Conservation (phyloP, 2,329 filamentous ascomycete species). For the Verticillium isaacii region DNA sequence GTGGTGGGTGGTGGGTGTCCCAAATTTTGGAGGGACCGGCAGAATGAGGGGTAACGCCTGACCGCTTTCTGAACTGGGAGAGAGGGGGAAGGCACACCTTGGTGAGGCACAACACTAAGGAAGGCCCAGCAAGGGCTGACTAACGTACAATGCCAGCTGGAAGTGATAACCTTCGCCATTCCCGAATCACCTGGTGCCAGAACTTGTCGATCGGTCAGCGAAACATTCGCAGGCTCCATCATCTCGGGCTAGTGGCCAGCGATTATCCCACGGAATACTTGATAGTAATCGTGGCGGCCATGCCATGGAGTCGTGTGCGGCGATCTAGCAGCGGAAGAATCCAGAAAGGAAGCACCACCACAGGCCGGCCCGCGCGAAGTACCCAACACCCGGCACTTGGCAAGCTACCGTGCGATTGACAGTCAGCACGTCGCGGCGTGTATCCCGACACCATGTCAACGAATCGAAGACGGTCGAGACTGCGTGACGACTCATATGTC, state of each 20-base stretch:
- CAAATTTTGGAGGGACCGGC: constrained; percentile 3
- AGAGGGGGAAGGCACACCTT: too few species aligned
- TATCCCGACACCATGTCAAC: not conserved
- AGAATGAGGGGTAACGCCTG: constrained; percentile 5
- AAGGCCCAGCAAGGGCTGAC: not conserved
- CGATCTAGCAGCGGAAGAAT: not conserved
- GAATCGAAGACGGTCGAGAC: not conserved
- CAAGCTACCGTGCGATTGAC: not conserved
- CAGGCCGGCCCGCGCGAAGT: not conserved
- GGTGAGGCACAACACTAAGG: not conserved
- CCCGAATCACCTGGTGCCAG: too few species aligned
- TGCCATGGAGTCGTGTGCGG: not conserved
- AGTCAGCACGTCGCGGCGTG: not conserved
- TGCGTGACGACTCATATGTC: not conserved
- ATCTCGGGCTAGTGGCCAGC: too few species aligned
- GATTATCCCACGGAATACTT: too few species aligned
- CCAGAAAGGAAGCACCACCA: not conserved
- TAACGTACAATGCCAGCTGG: too few species aligned
- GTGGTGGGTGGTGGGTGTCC: not conserved
- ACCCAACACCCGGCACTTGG: not conserved
- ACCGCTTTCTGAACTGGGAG: not conserved
- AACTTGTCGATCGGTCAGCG: too few species aligned
- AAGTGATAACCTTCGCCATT: too few species aligned
- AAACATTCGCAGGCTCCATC: too few species aligned
- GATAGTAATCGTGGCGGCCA: too few species aligned